Percentiles rank a stretch among this genome's conserved stretches.
Evolutionary conservation across 371 early-diverging fungal species (phyloP).

Genomic region (Mucor racemosus): DNA sequence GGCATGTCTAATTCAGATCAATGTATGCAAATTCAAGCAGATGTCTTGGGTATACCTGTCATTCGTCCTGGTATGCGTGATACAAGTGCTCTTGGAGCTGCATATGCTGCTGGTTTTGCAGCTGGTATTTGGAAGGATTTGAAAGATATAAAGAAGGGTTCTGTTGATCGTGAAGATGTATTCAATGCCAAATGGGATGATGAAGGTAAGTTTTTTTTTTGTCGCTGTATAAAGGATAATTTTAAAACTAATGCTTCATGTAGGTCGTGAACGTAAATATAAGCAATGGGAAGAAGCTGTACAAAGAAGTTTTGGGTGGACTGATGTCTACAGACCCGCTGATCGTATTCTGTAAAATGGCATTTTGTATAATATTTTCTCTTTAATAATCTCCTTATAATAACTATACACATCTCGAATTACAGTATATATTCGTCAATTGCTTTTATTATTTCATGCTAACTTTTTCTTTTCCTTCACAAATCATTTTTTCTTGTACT

Average conservation of each 20-base stretch:
- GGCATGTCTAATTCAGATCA: constrained; percentile 90
- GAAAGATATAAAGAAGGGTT: constrained; percentile 36
- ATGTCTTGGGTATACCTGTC: constrained; percentile 76
- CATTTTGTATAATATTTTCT: background rate
- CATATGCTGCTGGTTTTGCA: constrained; percentile 89
- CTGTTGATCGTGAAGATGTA: constrained; percentile 35
- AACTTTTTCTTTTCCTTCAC: background rate
- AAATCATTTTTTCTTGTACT: background rate
- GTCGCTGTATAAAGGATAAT: constrained; percentile 19
- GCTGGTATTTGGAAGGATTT: constrained; percentile 74
- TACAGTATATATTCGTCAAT: too few relatives aligned
- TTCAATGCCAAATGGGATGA: constrained; percentile 54
- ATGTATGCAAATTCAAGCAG: constrained; percentile 93
- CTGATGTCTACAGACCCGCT: constrained; percentile 32
- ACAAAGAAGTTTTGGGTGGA: constrained; percentile 69
- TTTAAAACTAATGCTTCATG: constrained; percentile 59
- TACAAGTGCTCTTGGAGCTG: constrained; percentile 94
- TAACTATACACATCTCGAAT: too few relatives aligned
- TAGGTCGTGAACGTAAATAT: constrained; percentile 63
- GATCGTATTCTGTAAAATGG: constrained; percentile 15
- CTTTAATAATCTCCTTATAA: too few relatives aligned
- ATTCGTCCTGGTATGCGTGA: constrained; percentile 88
- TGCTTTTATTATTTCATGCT: constrained; percentile 1
- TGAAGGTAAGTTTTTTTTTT: constrained; percentile 72
- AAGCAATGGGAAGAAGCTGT: constrained; percentile 84